These are phyloP conservation scores for Cantharellus anzutake DNA, from an alignment of 768 basidiomycete genomes.

Conservation along the genomic window DNA sequence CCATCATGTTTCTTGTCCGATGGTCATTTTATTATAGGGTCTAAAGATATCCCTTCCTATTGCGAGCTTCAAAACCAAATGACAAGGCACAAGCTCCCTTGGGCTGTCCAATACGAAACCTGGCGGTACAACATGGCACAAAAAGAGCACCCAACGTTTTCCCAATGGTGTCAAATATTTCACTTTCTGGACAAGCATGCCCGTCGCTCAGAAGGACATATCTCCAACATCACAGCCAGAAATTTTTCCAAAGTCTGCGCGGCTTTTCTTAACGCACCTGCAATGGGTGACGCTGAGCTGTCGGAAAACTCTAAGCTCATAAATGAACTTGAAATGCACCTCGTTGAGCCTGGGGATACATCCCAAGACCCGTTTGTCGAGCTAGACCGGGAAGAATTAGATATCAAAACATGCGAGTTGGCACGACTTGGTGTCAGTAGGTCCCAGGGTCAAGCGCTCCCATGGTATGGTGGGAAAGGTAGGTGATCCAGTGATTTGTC, in stretches of 20 bases:
- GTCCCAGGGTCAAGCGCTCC: neutral
- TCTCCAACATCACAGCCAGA: neutral
- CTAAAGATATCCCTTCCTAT: neutral
- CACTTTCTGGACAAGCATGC: constrained; percentile 19
- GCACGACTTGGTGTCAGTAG: neutral
- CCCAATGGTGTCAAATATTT: constrained; percentile 20
- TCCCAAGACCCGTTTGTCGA: neutral
- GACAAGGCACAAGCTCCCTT: neutral
- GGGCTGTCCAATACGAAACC: neutral
- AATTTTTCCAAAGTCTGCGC: neutral
- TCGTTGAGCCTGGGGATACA: neutral
- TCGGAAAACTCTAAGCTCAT: neutral
- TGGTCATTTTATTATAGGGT: too few relatives aligned
- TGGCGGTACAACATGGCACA: neutral
- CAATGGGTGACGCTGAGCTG: neutral
- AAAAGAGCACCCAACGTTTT: neutral
- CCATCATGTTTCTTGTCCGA: too few relatives aligned
- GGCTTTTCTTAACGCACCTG: neutral
- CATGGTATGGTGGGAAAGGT: neutral
- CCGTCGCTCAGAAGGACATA: neutral
- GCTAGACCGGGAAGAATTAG: neutral
- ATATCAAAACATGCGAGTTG: neutral
- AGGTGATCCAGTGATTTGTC: neutral
- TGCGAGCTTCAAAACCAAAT: neutral
- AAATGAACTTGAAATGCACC: neutral